Evolutionary conservation across 2,329 filamentous ascomycete genomes (phyloP).

Genomic region (Cercospora sp.): DNA sequence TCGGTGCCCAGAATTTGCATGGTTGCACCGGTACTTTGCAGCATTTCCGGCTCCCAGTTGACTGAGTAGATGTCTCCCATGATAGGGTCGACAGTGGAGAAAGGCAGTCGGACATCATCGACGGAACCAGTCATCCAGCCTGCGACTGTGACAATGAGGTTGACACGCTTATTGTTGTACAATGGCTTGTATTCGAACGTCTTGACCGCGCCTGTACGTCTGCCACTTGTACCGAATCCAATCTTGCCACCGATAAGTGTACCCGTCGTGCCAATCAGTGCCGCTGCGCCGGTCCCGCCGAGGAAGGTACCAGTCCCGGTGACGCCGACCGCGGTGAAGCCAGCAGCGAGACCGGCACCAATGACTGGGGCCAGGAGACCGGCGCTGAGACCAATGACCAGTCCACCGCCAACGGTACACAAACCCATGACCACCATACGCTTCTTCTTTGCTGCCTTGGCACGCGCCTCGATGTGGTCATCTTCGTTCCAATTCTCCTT

Average conservation of each 20-base stretch:
- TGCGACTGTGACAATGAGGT: slow-evolving; percentile 90
- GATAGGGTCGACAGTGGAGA: slow-evolving; percentile 91
- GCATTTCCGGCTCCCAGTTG: slow-evolving; percentile 96
- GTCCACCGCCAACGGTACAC: slow-evolving; percentile 88
- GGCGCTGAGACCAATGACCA: slow-evolving; percentile 93
- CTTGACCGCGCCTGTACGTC: slow-evolving; percentile 85
- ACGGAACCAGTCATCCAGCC: slow-evolving; percentile 99
- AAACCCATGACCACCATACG: slow-evolving; percentile 95
- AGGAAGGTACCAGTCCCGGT: slow-evolving; percentile 86
- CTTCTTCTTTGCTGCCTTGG: slow-evolving; percentile 77
- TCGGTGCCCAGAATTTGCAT: slow-evolving; percentile 98
- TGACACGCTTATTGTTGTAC: slow-evolving; percentile 97
- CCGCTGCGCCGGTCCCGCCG: slow-evolving; percentile 86
- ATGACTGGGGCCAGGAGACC: slow-evolving; percentile 91
- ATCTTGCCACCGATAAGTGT: slow-evolving; percentile 85
- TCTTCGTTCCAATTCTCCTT: slow-evolving; percentile 98
- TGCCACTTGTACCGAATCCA: slow-evolving; percentile 78
- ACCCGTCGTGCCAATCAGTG: slow-evolving; percentile 87
- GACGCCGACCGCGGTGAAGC: slow-evolving; percentile 92
- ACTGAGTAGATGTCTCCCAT: slow-evolving; percentile 99
- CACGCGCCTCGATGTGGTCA: slow-evolving; percentile 82
- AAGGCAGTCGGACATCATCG: slow-evolving; percentile 92
- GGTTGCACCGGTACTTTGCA: slow-evolving; percentile 95
- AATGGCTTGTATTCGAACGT: slow-evolving; percentile 96
- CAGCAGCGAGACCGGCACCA: slow-evolving; percentile 87